Conservation (phyloP, 768 basidiomycete species). For the Leccinum rimulosum region DNA sequence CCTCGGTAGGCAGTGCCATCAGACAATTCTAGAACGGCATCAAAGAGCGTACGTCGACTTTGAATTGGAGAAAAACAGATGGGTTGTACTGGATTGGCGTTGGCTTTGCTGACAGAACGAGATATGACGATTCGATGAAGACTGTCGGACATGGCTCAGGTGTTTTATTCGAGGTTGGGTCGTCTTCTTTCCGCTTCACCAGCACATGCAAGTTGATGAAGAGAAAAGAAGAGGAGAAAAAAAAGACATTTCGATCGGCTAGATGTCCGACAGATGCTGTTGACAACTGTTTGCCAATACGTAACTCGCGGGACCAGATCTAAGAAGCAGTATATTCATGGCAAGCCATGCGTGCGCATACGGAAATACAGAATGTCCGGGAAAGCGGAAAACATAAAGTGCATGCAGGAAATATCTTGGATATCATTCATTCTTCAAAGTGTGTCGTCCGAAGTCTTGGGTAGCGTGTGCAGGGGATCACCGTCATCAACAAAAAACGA, state of each 20-base stretch:
- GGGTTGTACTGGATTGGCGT: slow-evolving; percentile 35
- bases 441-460: background rate
- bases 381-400: background rate
- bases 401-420: background rate
- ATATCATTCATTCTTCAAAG: background rate
- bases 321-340: background rate
- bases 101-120: slow-evolving; percentile 41
- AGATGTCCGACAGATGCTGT: slow-evolving; percentile 11
- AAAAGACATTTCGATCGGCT: slow-evolving; percentile 5
- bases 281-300: slow-evolving; percentile 23
- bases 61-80: slow-evolving; percentile 33
- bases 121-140: slow-evolving; percentile 43
- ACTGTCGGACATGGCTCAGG: slow-evolving; percentile 15
- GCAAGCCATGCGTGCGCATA: background rate
- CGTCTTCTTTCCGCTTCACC: slow-evolving; percentile 51
- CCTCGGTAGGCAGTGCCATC: slow-evolving; percentile 90
- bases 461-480: background rate
- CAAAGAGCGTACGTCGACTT: slow-evolving; percentile 30
- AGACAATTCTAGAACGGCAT: slow-evolving; percentile 82
- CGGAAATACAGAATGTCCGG: no score
- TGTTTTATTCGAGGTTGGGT: slow-evolving; percentile 8
- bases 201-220: slow-evolving; percentile 44
- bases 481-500: slow-evolving; percentile 4
- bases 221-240: slow-evolving; percentile 41
- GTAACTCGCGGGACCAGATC: background rate